Evolutionary conservation across 768 basidiomycete genomes (phyloP).

Genomic region (Trametes punicea): DNA sequence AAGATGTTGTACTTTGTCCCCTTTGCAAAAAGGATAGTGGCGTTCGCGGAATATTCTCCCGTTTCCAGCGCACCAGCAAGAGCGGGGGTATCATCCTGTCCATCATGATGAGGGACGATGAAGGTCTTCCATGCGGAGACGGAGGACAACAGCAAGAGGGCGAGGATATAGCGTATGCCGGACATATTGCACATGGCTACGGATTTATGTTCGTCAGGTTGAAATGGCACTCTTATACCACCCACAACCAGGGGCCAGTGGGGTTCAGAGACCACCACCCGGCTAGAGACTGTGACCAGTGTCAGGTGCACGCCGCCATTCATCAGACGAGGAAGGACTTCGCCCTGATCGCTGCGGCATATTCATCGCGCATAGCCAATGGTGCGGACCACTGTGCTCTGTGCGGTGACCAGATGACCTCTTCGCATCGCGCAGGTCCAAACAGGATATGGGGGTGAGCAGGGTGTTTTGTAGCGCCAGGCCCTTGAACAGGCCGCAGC

Average conservation of each 20-base stretch:
- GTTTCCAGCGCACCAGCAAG: conserved; percentile 41
- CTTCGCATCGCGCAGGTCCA: neutral
- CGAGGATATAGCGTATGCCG: neutral
- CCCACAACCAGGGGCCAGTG: neutral
- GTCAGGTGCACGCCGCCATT: neutral
- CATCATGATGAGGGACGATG: conserved; percentile 45
- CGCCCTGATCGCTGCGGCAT: neutral
- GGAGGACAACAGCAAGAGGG: neutral
- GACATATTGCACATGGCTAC: neutral
- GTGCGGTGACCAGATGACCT: neutral
- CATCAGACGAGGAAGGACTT: neutral
- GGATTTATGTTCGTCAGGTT: neutral
- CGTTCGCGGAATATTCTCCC: conserved; percentile 29
- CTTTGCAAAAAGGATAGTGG: conserved; percentile 55
- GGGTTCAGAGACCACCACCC: neutral
- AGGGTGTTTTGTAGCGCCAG: neutral
- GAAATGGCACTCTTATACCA: neutral
- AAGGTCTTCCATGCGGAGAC: conserved; percentile 46
- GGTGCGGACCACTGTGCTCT: neutral
- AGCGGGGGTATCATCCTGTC: conserved; percentile 51
- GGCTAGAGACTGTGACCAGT: neutral
- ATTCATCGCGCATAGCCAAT: neutral
- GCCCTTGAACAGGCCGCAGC: too few relatives aligned
- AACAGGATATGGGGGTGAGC: neutral
- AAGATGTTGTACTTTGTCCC: conserved; percentile 60